These are phyloP conservation scores for Pseudogymnoascus sp. DNA, from an alignment of 2,329 filamentous ascomycete species.

Conservation along the genomic window DNA sequence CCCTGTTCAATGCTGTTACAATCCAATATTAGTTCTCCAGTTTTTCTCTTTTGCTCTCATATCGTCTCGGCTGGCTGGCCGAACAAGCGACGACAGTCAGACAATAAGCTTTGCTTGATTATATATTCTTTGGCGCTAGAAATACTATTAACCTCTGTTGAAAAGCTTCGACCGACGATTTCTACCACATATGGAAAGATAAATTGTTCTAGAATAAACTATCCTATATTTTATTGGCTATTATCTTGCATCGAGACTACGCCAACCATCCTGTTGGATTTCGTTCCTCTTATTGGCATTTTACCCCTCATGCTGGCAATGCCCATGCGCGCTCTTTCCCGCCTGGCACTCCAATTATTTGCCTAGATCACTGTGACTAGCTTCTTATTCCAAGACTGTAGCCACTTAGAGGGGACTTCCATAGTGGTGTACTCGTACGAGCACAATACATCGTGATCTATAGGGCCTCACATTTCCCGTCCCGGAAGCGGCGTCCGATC, in stretches of 20 bases:
- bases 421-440: background rate
- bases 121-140: background rate
- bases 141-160: background rate
- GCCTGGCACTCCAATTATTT: background rate
- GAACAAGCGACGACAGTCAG: background rate
- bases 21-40: background rate
- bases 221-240: background rate
- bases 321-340: background rate
- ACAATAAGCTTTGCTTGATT: background rate
- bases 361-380: background rate
- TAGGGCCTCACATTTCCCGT: background rate
- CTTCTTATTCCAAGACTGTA: background rate
- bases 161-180: background rate
- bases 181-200: background rate
- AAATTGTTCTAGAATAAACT: background rate
- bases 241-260: background rate
- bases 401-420: background rate
- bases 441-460: background rate
- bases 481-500: conserved; percentile 3
- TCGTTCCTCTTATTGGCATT: background rate
- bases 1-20: background rate
- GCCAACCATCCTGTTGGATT: background rate
- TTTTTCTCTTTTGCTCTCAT: background rate
- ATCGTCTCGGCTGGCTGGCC: background rate
- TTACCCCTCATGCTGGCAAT: background rate